These are phyloP conservation scores for Epithemia pelagica DNA, from an alignment of 108 stramenopile genomes.

Conservation along the genomic window DNA sequence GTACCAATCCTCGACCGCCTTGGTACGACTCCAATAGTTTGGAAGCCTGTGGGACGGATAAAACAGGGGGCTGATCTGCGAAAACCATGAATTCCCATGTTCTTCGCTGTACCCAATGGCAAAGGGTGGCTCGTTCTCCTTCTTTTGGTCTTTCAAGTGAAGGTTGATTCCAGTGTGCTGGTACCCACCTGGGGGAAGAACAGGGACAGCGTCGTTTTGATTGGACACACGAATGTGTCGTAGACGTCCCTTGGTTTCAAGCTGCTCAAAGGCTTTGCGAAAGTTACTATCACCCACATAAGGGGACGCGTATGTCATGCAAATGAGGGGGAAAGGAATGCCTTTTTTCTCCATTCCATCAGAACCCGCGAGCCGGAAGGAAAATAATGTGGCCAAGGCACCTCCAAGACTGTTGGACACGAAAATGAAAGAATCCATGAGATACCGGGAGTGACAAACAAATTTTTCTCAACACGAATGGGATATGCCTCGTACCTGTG, in stretches of 20 bases:
- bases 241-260: constrained; percentile 41
- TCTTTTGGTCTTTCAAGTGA: no score
- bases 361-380: constrained; percentile 50
- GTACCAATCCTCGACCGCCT: no score
- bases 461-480: no score
- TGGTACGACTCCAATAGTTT: no score
- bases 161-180: no score
- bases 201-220: constrained; percentile 49
- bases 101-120: no score
- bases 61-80: no score
- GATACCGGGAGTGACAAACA: background rate
- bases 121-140: no score
- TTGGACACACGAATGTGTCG: constrained; percentile 54
- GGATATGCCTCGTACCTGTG: background rate
- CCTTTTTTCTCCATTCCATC: no score
- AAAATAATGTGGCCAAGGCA: constrained; percentile 56
- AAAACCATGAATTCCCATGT: no score
- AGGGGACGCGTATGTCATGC: constrained; percentile 50
- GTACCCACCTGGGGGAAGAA: no score
- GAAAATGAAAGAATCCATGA: constrained; percentile 17
- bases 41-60: no score
- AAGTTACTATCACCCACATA: constrained; percentile 47
- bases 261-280: constrained; percentile 26
- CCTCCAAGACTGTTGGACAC: constrained; percentile 64
- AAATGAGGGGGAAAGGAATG: constrained; percentile 41